Evolutionary conservation across 768 basidiomycete genomes (phyloP).

Genomic region (Grammothele lineata): DNA sequence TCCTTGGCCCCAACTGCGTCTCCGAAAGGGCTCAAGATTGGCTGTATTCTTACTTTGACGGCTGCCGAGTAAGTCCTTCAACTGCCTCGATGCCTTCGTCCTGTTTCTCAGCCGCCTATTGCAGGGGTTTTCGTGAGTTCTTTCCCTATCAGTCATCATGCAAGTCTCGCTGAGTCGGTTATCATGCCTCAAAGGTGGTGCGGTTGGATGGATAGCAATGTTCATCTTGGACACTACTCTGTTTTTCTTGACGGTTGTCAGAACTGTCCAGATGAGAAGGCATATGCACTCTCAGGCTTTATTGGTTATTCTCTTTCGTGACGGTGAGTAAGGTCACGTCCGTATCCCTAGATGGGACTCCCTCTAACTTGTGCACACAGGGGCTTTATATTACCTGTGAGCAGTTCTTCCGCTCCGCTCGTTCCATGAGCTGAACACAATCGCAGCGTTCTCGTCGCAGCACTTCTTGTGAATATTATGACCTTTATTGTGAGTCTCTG

Average conservation of each 20-base stretch:
- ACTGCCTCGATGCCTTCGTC: no score
- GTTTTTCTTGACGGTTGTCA: background rate
- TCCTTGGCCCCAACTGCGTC: no score
- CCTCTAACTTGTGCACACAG: background rate
- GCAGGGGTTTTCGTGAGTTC: no score
- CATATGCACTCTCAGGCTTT: background rate
- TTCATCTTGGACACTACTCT: background rate
- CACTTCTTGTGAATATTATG: background rate
- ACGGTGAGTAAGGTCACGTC: constrained; percentile 1
- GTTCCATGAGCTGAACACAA: no score
- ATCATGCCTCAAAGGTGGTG: no score
- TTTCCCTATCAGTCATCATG: no score
- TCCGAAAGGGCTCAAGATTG: no score
- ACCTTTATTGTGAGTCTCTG: background rate
- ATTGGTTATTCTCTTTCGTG: constrained; percentile 1
- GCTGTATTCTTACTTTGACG: no score
- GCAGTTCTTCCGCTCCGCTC: no score
- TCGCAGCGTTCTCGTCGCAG: background rate
- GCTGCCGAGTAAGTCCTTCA: no score
- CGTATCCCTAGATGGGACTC: background rate
- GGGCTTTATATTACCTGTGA: constrained; percentile 3
- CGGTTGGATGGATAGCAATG: constrained; percentile 2
- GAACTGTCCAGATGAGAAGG: background rate
- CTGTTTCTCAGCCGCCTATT: no score
- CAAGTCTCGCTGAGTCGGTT: no score